phyloP scores from a whole-genome alignment of 345 rosid genomes.

The Hibiscus mutabilis region DNA sequence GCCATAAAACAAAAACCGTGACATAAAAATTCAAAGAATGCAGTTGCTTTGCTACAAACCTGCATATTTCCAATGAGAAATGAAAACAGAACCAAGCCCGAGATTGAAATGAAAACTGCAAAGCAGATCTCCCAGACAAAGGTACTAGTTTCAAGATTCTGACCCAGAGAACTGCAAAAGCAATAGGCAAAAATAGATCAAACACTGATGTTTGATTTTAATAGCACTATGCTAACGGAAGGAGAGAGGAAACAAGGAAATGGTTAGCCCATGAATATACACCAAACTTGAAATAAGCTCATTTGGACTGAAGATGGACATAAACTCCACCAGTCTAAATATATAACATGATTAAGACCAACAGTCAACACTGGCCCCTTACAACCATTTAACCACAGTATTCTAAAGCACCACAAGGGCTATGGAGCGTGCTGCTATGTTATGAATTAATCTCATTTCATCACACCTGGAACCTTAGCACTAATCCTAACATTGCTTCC shows the following conservation, averaged over 20 bases:
- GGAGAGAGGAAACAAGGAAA: neutral
- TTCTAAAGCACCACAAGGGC: neutral
- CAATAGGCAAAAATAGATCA: neutral
- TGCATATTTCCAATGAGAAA: conserved; percentile 89
- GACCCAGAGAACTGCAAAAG: conserved; percentile 59
- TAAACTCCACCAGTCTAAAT: neutral
- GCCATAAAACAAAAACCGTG: neutral
- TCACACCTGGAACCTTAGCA: neutral
- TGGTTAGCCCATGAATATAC: neutral
- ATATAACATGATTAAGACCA: neutral
- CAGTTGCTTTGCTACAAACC: conserved; percentile 31
- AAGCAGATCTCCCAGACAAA: conserved; percentile 67
- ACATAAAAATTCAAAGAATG: neutral
- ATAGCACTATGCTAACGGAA: neutral
- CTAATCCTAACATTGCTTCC: neutral
- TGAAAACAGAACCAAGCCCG: conserved; percentile 67
- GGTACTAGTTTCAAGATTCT: conserved; percentile 69
- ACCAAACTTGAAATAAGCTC: neutral
- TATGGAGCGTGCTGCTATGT: neutral
- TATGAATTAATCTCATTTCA: conserved; percentile 3
- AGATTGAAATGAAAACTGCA: conserved; percentile 60
- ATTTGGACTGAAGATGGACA: neutral
- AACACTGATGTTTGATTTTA: neutral
- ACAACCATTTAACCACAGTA: neutral
- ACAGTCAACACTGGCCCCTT: neutral